A percentile compares a stretch with the other conserved stretches of the same genome.
These are phyloP conservation scores for Talaromyces nanjingensis DNA, from an alignment of 495 filamentous ascomycete genomes.

Conservation along the genomic window DNA sequence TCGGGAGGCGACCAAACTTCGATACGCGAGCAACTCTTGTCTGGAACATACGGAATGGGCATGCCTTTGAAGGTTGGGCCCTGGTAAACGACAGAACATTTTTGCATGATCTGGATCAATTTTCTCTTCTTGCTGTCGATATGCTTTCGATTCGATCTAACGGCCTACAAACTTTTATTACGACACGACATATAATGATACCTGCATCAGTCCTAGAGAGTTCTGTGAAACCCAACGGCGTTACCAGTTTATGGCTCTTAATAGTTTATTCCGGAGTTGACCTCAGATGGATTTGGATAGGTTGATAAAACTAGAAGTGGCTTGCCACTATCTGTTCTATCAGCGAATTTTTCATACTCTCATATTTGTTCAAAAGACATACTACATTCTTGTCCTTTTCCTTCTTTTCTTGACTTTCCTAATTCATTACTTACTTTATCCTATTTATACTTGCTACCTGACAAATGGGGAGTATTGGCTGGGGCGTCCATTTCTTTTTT, in stretches of 20 bases:
- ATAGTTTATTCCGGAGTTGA: conserved; percentile 4
- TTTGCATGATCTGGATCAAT: background rate
- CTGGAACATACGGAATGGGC: conserved; percentile 66
- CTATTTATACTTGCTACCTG: background rate
- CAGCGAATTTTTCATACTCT: background rate
- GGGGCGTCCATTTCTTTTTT: conserved; percentile 13
- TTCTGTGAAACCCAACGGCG: conserved; percentile 8
- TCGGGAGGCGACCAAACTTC: conserved; percentile 49
- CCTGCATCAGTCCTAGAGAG: conserved; percentile 10
- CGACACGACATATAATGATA: conserved; percentile 7
- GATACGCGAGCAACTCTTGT: conserved; percentile 72
- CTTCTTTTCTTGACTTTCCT: conserved; percentile 5
- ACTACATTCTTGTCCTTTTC: conserved; percentile 15
- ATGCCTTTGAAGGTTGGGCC: conserved; percentile 66
- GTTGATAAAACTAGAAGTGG: background rate
- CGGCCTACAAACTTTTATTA: conserved; percentile 6
- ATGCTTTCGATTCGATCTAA: conserved; percentile 7
- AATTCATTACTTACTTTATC: background rate
- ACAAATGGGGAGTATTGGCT: background rate
- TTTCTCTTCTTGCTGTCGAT: conserved; percentile 4
- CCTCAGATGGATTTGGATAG: background rate
- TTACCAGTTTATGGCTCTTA: conserved; percentile 1
- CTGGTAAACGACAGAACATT: conserved; percentile 40
- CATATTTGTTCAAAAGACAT: background rate
- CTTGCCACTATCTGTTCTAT: background rate